Evolutionary conservation across 805 yeast genomes (phyloP), one percentile per base, ranked within the genome.

Genomic region (Ogataea haglerorum): DNA sequence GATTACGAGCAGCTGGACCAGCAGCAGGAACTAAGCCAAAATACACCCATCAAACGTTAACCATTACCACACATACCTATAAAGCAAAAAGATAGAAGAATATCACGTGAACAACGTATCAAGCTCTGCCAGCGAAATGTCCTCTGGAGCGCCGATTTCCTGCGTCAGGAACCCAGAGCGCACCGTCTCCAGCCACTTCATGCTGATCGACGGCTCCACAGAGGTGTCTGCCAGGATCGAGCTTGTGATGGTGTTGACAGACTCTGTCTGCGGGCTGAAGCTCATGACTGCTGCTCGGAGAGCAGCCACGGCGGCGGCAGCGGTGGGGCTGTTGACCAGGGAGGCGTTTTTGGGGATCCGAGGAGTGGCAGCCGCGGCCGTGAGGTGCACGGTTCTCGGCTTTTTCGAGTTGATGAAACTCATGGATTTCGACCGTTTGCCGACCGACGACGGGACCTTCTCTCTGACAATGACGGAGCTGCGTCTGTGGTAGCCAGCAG

Each of bases 301-400:
- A 17, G 85, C 87, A 29, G 88, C 85, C 24, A 82, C 85, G 2
- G 85, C 84, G 10, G 85, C 85, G 8, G 84, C 85, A 6, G 85
- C 82, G 43, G 71, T 71, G 9, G 84, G 80, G 27, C 78, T 68
- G 45, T 74, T 78, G 6, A 78, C 69, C 38, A 75, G 63, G 4
- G 80, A 49, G 25, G 53, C 73, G 24, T 75, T 68, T 48, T 78
- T 76, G n/a, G 88, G 82, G 9, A 83, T 75, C 54, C 91, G 70
- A 42, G 93, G 93, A 24, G 91, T 86, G 18, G 87, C 88, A 10
- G 89, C 89, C 16, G 91, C 91, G 14, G 87, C 87, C 10, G 91
- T 83, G 32, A 82, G 57, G 15, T 67, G 69, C 21, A 47, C 50
- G n/a, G 57, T 50, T 36, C 62, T 65, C 33, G 71, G 63, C 57